Conservation (phyloP, 2,329 filamentous ascomycete species). For the Chrysoporthe puriensis region DNA sequence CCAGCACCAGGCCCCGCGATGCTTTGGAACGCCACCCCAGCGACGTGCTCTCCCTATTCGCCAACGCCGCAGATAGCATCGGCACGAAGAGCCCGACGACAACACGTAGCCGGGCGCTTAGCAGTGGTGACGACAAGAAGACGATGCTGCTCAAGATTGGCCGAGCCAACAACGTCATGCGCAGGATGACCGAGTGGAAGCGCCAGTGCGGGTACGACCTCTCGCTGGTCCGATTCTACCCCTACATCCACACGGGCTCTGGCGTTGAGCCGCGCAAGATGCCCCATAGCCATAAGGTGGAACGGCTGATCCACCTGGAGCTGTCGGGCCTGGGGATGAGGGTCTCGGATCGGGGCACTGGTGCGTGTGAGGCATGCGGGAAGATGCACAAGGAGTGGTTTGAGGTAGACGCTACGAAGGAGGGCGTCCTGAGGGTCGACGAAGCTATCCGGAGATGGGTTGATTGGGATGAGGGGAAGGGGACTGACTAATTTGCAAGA, state of each 20-base stretch:
- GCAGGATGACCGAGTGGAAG: conserved; percentile 90
- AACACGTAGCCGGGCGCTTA: conserved; percentile 26
- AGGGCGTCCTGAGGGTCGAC: conserved; percentile 48
- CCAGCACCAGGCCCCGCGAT: conserved; percentile 38
- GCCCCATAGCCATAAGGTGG: conserved; percentile 84
- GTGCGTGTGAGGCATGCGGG: conserved; percentile 72
- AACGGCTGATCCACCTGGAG: conserved; percentile 89
- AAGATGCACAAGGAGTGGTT: conserved; percentile 95
- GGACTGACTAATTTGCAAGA: background rate
- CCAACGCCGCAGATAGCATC: conserved; percentile 37
- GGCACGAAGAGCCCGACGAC: conserved; percentile 31
- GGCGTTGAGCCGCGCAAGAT: conserved; percentile 66
- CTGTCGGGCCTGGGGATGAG: conserved; percentile 66
- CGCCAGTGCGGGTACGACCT: conserved; percentile 90
- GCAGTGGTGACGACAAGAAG: conserved; percentile 44
- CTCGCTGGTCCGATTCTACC: conserved; percentile 88
- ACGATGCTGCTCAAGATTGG: conserved; percentile 73
- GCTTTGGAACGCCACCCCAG: conserved; percentile 51
- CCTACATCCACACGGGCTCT: conserved; percentile 63
- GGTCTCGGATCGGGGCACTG: conserved; percentile 52
- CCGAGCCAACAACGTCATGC: conserved; percentile 79
- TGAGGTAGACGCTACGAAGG: conserved; percentile 63
- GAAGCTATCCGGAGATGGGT: conserved; percentile 83
- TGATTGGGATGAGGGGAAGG: conserved; percentile 69
- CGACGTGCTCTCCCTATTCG: conserved; percentile 58